Percentiles rank a stretch among this genome's conserved stretches.
Evolutionary conservation across 306 rosid genomes (phyloP).

Genomic region (Prunus dulcis): DNA sequence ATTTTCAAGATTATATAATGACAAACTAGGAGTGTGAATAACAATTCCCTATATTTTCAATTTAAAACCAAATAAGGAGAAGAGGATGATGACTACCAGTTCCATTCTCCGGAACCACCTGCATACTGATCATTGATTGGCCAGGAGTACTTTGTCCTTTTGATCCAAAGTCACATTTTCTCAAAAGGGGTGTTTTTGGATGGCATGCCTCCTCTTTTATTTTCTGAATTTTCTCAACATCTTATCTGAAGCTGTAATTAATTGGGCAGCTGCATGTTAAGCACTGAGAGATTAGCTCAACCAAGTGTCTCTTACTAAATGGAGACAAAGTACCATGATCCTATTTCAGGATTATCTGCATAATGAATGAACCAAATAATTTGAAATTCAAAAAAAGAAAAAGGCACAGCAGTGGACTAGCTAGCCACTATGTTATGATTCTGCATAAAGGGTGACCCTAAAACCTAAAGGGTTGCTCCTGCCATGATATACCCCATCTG

Average conservation of each 20-base stretch:
- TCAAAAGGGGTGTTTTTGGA: not conserved
- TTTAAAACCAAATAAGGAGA: not conserved
- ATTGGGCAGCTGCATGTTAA: not conserved
- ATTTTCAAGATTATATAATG: not conserved
- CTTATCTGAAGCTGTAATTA: not conserved
- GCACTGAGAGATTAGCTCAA: not conserved
- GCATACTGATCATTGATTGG: not conserved
- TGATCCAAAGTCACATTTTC: constrained; percentile 5
- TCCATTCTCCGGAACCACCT: constrained; percentile 7
- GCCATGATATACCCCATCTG: constrained; percentile 17
- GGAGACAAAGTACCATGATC: constrained; percentile 4
- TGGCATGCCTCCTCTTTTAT: not conserved
- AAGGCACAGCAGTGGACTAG: not conserved
- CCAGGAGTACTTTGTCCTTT: not conserved
- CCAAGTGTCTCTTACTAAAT: not conserved
- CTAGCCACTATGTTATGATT: not conserved
- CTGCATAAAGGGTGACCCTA: not conserved
- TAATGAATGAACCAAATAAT: not conserved
- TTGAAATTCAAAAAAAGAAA: not conserved
- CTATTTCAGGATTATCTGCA: not conserved
- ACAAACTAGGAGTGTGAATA: not conserved
- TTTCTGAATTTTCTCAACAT: not conserved
- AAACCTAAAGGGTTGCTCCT: not conserved
- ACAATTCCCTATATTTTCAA: not conserved
- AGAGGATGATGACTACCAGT: not conserved